Percentiles rank a stretch among this genome's conserved stretches.
phyloP scores from a whole-genome alignment of 31 red algal genomes.

The Bonnemaisonia californica region DNA sequence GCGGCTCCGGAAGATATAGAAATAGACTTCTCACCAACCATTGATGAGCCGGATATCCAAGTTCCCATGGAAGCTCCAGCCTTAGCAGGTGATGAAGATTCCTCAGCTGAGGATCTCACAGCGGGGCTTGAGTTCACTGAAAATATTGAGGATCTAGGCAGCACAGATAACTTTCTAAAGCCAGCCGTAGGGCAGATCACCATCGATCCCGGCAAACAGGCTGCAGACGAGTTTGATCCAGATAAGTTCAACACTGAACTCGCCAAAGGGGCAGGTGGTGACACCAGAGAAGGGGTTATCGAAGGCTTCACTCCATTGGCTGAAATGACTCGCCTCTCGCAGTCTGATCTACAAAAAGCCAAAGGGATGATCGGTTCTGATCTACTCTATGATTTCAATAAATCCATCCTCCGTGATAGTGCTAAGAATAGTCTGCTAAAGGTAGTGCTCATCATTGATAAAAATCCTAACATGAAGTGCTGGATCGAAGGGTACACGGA shows the following conservation, averaged over 20 bases:
- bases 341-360: background rate
- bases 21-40: background rate
- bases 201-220: background rate
- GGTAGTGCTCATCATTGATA: background rate
- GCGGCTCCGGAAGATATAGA: background rate
- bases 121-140: background rate
- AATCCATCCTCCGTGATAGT: background rate
- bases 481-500: conserved; percentile 20
- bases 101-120: background rate
- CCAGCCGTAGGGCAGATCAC: background rate
- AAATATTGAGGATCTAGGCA: background rate
- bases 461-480: background rate
- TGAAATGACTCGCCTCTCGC: background rate
- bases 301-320: background rate
- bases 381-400: background rate
- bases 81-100: background rate
- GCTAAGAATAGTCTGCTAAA: background rate
- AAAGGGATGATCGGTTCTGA: conserved; percentile 14
- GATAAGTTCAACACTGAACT: background rate
- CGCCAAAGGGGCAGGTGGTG: conserved; percentile 4
- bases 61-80: background rate
- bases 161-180: background rate
- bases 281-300: background rate
- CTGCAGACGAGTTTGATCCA: background rate
- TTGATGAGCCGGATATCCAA: background rate